phyloP scores from a whole-genome alignment of 2,329 filamentous ascomycete genomes.

The Exophiala sp. region DNA sequence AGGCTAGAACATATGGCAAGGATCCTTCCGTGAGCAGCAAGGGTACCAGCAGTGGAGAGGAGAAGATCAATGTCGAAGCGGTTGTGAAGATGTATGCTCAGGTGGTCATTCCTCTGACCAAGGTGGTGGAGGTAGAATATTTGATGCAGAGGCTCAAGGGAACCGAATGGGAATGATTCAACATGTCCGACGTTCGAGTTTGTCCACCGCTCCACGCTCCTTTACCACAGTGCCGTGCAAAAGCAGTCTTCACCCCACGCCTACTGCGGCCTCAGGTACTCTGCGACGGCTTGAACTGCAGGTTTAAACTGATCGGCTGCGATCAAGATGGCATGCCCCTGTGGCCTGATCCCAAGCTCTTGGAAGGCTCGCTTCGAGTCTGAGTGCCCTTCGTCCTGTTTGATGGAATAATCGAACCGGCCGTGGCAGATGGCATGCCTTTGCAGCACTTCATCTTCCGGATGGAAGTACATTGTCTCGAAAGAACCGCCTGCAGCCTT shows the following conservation, averaged over 20 bases:
- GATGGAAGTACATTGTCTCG: conserved; percentile 83
- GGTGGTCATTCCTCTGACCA: conserved; percentile 94
- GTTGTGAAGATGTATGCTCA: conserved; percentile 85
- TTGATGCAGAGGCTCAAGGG: conserved; percentile 79
- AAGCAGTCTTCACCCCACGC: conserved; percentile 1
- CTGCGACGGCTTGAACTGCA: conserved; percentile 68
- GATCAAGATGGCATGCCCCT: conserved; percentile 79
- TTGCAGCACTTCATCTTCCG: conserved; percentile 86
- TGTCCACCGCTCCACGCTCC: too few relatives aligned
- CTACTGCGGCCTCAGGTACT: conserved; percentile 59
- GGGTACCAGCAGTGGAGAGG: conserved; percentile 38
- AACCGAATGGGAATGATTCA: conserved; percentile 46
- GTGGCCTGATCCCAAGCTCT: conserved; percentile 79
- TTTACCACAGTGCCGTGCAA: too few relatives aligned
- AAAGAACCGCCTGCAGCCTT: conserved; percentile 46
- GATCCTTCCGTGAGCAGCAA: conserved; percentile 61
- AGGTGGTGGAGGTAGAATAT: conserved; percentile 96
- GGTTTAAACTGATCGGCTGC: conserved; percentile 69
- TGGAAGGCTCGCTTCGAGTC: conserved; percentile 94
- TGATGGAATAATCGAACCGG: conserved; percentile 71
- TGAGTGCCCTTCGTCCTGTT: conserved; percentile 67
- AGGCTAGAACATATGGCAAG: conserved; percentile 88
- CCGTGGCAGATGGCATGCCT: conserved; percentile 65
- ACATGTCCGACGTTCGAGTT: too few relatives aligned
- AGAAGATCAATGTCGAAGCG: conserved; percentile 86